Evolutionary conservation across 108 stramenopile genomes (phyloP), one percentile per base, ranked within the genome.

Genomic region (Nitzschia sp.): DNA sequence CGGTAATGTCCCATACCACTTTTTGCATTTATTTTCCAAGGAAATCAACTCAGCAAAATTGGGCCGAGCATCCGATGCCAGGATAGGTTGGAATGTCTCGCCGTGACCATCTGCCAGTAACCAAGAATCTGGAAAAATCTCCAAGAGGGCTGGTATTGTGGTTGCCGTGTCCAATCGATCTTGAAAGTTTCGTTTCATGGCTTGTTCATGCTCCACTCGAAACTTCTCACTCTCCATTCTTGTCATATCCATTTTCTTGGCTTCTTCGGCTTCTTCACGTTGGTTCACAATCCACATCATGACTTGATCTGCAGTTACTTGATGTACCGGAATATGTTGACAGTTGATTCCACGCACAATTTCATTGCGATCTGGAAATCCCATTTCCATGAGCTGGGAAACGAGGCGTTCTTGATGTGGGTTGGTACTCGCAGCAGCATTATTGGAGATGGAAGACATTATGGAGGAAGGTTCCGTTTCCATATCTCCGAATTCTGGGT

Each of bases 241-340:
- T 20, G 80, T 84, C 48, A 53, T 72, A 48, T 88, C 87, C 72
- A 79, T 69, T 59, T 74, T 83, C 26, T 57, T 55, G 6, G 87
- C 84, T 53, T 85, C 84, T 8, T 65, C 80, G 41, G 65, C 72
- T 25, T 83, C 87, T 69, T 87, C 86, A 14, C 86, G 73, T 59
- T 83, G 86, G 20, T 68, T 51, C 11, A 87, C 75, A 48, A 87
- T 84, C 72, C 75, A 83, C 71, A 85, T 73, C 84, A 87, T 85
- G 56, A 81, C 65, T 53, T 71, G 64, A 26, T 86, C 86, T 12
- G 79, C 65, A 12, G 53, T 57, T n/a, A 37, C 12, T 10, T 14
- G 7, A 21, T 12, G 37, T 37, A 8, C 41, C 41, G 41, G 6
- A 39, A 29, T 41, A 10, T 42, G 39, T 0, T 26, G 37, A 41